phyloP scores from a whole-genome alignment of 2,329 filamentous ascomycete species.

The Ophiosphaerella korrae region DNA sequence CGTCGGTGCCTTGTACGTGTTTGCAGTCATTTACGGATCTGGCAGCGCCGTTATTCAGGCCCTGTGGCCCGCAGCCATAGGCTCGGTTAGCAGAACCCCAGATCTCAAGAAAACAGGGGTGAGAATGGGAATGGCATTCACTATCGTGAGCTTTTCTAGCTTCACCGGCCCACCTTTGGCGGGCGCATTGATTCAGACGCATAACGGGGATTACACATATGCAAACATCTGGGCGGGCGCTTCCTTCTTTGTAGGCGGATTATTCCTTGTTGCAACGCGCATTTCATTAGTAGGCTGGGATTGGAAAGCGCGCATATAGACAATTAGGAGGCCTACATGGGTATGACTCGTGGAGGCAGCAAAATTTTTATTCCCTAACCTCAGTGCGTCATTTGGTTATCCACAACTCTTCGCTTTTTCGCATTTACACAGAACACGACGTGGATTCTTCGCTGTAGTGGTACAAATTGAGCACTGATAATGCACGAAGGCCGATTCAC shows the following conservation, averaged over 20 bases:
- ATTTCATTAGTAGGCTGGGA: slow-evolving; percentile 35
- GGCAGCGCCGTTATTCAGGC: slow-evolving; percentile 37
- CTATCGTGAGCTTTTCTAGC: slow-evolving; percentile 41
- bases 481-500: too few relatives aligned
- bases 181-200: slow-evolving; percentile 38
- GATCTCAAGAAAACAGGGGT: slow-evolving; percentile 42
- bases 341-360: too few relatives aligned
- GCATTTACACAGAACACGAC: too few relatives aligned
- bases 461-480: too few relatives aligned
- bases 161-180: slow-evolving; percentile 45
- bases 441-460: too few relatives aligned
- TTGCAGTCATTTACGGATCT: slow-evolving; percentile 39
- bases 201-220: slow-evolving; percentile 36
- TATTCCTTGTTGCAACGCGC: slow-evolving; percentile 32
- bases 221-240: slow-evolving; percentile 46
- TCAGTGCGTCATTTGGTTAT: too few relatives aligned
- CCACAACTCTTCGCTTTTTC: too few relatives aligned
- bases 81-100: slow-evolving; percentile 36
- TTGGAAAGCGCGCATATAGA: slow-evolving; percentile 33
- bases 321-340: too few relatives aligned
- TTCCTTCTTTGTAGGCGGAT: slow-evolving; percentile 36
- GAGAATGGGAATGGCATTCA: slow-evolving; percentile 46
- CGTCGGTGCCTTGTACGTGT: slow-evolving; percentile 31
- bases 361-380: too few relatives aligned
- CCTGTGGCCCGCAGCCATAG: slow-evolving; percentile 35